Evolutionary conservation across 306 rosid species (phyloP).

Genomic region (Cicer judaicum): DNA sequence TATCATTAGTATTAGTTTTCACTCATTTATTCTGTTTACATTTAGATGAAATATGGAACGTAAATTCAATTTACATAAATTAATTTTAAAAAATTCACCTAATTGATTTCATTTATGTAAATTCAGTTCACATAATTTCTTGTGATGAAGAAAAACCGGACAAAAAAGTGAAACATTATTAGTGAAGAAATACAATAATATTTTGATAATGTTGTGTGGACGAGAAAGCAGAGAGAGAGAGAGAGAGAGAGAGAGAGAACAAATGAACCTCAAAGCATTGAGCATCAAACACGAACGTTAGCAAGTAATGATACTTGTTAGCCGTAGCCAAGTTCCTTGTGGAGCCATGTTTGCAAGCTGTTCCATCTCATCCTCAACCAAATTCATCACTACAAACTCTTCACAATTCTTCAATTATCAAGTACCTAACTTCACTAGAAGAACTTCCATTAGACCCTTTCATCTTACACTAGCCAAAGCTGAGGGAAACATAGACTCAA

Average conservation of each 20-base stretch:
- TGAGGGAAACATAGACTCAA: slow-evolving; percentile 57
- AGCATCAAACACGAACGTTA: slow-evolving; percentile 20
- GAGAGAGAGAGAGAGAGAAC: neutral
- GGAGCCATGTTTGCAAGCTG: slow-evolving; percentile 61
- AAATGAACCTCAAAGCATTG: neutral
- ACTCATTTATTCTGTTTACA: too few relatives aligned
- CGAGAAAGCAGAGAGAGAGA: neutral
- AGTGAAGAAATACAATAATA: too few relatives aligned
- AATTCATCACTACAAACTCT: slow-evolving; percentile 58
- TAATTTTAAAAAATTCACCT: too few relatives aligned
- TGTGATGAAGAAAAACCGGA: too few relatives aligned
- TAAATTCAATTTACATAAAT: too few relatives aligned
- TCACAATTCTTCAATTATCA: slow-evolving; percentile 48
- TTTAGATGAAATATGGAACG: too few relatives aligned
- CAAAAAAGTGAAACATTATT: too few relatives aligned
- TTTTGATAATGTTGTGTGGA: neutral
- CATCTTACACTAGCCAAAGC: slow-evolving; percentile 65
- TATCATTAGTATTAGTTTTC: too few relatives aligned
- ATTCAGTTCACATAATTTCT: too few relatives aligned
- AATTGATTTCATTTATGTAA: too few relatives aligned
- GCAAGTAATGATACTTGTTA: slow-evolving; percentile 55
- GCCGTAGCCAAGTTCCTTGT: slow-evolving; percentile 62
- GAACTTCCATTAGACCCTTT: slow-evolving; percentile 48
- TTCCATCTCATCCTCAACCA: slow-evolving; percentile 50
- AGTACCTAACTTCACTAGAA: slow-evolving; percentile 46